These are phyloP conservation scores for Eustoma russellianum DNA, from an alignment of 257 asterid species.

Conservation along the genomic window DNA sequence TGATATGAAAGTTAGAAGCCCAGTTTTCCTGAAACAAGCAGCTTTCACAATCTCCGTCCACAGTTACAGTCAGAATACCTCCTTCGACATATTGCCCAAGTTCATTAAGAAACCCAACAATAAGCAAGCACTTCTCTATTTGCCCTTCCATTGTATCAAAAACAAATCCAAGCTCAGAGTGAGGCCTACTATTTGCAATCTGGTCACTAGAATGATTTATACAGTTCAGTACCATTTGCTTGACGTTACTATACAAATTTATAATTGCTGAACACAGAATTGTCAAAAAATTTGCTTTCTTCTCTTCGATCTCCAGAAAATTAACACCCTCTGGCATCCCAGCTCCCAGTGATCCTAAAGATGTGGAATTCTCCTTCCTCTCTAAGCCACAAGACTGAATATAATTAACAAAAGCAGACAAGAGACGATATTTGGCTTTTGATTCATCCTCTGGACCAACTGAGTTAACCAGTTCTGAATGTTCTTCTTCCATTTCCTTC, in stretches of 20 bases:
- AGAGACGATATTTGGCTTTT: conserved; percentile 59
- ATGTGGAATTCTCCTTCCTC: conserved; percentile 29
- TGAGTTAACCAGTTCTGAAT: conserved; percentile 50
- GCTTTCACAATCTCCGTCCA: conserved; percentile 27
- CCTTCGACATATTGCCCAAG: conserved; percentile 40
- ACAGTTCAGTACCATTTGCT: conserved; percentile 33
- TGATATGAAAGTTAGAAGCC: conserved; percentile 53
- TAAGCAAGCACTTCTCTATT: conserved; percentile 67
- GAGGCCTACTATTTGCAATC: conserved; percentile 25
- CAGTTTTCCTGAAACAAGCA: conserved; percentile 36
- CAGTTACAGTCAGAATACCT: conserved; percentile 25
- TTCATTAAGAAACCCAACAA: conserved; percentile 58
- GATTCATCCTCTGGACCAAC: conserved; percentile 69
- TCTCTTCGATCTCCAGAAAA: conserved; percentile 36
- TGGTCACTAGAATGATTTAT: conserved; percentile 36
- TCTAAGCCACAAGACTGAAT: conserved; percentile 44
- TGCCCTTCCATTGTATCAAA: conserved; percentile 66
- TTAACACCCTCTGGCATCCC: conserved; percentile 30
- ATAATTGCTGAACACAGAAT: conserved; percentile 46
- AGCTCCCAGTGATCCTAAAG: conserved; percentile 29
- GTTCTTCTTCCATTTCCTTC: conserved; percentile 74
- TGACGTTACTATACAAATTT: conserved; percentile 54
- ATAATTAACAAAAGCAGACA: conserved; percentile 57
- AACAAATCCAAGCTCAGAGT: conserved; percentile 50
- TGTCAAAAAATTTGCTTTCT: conserved; percentile 35